Base-by-base conservation (phyloP, 495 filamentous ascomycete species). In the Penicillium bovifimosum region DNA sequence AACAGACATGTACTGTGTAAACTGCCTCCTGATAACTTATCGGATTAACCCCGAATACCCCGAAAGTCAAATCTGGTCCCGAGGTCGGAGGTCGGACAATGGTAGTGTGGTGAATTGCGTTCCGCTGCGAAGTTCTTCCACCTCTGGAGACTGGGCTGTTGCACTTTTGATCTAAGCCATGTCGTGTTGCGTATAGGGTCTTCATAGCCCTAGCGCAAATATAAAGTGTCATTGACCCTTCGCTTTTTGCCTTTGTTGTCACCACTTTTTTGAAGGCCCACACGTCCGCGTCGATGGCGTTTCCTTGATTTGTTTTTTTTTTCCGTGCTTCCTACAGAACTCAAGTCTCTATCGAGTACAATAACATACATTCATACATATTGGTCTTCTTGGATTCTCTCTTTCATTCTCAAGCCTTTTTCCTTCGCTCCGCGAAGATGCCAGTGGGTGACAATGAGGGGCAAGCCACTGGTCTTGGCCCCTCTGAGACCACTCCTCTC, bases 401-500 rank as follows among this genome's bases (percentile, higher is more conserved):
- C 16, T 14, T 44, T 44, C 20, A 14, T 29, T 14, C 34, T 34
- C 10, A 2, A 16, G 11, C 26, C 17, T 43, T 14, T 41, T 7
- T 24, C 26, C 29, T 28, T n/a, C n/a, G n/a, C 11, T 36, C 13
- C 3, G 3, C 3, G 16, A 17, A 27, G 7, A 24, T 29, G 32
- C 24, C 10, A 6, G 52, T 41, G 32, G 14, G 26, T 17, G 16
- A 20, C 11, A 26, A 36, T 0, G 32, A 47, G 29, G 44, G 26
- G 26, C 38, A 39, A 38, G 14, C 17, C 16, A 26, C 1, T 39
- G 35, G 35, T 36, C 14, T 28, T 27, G 10, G 33, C 7, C 41
- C 50, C 50, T 61, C 53, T 0, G 59, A 65, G 42, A 48, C 41
- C 32, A 60, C 62, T 50, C 59, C 59, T 13, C 60, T 65, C 6